A percentile compares a stretch with the other conserved stretches of the same genome.
These are phyloP conservation scores for Astrothelium subdiscretum DNA, from an alignment of 495 filamentous ascomycete species.

Conservation along the genomic window DNA sequence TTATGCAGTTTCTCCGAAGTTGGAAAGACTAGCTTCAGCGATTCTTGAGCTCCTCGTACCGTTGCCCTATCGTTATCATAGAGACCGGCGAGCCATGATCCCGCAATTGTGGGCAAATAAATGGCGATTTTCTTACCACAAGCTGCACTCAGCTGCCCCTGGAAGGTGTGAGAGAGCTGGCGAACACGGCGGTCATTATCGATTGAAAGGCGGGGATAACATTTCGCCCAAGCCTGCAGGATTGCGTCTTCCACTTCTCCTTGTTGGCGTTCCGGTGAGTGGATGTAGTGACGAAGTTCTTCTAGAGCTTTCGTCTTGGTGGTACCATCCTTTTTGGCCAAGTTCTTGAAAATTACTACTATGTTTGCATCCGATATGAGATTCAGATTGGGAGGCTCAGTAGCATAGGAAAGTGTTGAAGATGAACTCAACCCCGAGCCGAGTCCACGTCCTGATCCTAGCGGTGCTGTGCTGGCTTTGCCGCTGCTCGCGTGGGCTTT, in stretches of 20 bases:
- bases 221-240: conserved; percentile 75
- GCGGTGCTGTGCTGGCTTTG: conserved; percentile 35
- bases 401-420: conserved; percentile 68
- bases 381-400: conserved; percentile 73
- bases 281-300: conserved; percentile 59
- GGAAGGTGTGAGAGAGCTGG: conserved; percentile 65
- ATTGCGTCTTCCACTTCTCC: conserved; percentile 61
- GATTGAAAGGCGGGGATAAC: conserved; percentile 80
- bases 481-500: conserved; percentile 64
- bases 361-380: conserved; percentile 65
- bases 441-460: conserved; percentile 13
- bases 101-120: conserved; percentile 61
- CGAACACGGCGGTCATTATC: conserved; percentile 80
- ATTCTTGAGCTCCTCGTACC: conserved; percentile 59
- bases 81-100: conserved; percentile 76
- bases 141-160: conserved; percentile 57
- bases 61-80: conserved; percentile 75
- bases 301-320: conserved; percentile 92
- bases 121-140: conserved; percentile 71
- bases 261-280: conserved; percentile 32
- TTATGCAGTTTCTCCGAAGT: conserved; percentile 63
- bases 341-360: conserved; percentile 80
- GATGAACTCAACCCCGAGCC: conserved; percentile 35
- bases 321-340: conserved; percentile 82
- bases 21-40: conserved; percentile 58